Evolutionary conservation across 306 rosid genomes (phyloP), one percentile per base, ranked within the genome.

Genomic region (Vigna nakashimae): DNA sequence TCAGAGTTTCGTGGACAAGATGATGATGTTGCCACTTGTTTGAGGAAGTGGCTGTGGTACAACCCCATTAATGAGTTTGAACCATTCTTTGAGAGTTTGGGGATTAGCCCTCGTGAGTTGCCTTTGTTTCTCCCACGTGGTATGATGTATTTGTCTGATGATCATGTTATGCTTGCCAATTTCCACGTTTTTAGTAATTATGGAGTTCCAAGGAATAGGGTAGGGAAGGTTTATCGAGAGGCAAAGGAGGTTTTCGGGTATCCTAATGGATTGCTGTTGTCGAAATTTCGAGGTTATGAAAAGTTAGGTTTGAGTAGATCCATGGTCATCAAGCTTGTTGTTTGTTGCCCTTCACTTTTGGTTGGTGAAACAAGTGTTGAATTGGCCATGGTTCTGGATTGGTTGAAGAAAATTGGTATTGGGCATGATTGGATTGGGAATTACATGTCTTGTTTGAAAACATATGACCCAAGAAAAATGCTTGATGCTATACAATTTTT

Each of bases 11-110:
- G 85, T 45, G 13, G 3, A 2, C 16, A 52, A 1, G 60, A 63
- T 4, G 90, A 83, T 46, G 87, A 45, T 45, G 50, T 89, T 65
- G 71, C 79, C 40, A 87, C 75, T 5, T 73, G 83, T 7, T 59
- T 93, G 43, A 77, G 69, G 24, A 81, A 84, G 79, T 87, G 80
- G 42, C 67, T 93, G 28, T 82, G 91, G 51, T 90, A 88, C 43
- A 71, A 91, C 71, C 97, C 96, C 49, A 82, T 93, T n/a, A 91
- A 93, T 15, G 98, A 93, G 89, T 91, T 88, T 55, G 98, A 93
- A 62, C 97, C 97, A 0, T 91, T 93, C 73, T 77, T 91, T 7
- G 98, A 93, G 85, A 91, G 97, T 82, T 74, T 93, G 63, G 96
- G 97, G 13, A 63, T 93, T 78, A 48, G 55, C 6, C 87, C 83